These are phyloP conservation scores for Fusarium clavum DNA, from an alignment of 2,329 filamentous ascomycete genomes.

Conservation along the genomic window DNA sequence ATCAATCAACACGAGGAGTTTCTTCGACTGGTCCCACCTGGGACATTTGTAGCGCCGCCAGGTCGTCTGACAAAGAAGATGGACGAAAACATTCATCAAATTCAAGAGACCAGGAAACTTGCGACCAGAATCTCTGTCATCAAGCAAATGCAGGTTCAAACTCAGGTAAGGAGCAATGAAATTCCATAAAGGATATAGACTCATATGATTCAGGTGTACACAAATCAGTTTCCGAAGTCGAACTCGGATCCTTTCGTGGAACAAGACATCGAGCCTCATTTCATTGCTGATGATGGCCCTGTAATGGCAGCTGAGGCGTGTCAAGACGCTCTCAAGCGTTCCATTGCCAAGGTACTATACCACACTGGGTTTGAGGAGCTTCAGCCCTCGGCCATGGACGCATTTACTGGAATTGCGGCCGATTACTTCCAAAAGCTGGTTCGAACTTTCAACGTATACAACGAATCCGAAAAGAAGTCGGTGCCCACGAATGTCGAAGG, in stretches of 20 bases:
- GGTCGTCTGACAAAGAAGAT: conserved; percentile 82
- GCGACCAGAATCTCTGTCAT: conserved; percentile 97
- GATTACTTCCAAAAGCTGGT: conserved; percentile 91
- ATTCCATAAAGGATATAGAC: not conserved
- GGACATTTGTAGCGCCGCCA: conserved; percentile 79
- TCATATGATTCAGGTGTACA: conserved; percentile 76
- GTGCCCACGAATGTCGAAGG: conserved; percentile 57
- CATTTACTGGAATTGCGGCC: conserved; percentile 87
- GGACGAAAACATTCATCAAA: conserved; percentile 90
- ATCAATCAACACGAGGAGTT: conserved; percentile 90
- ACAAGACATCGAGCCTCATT: conserved; percentile 86
- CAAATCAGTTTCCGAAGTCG: conserved; percentile 98
- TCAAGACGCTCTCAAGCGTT: conserved; percentile 86
- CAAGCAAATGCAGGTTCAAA: conserved; percentile 99
- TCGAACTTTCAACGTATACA: conserved; percentile 82
- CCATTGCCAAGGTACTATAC: conserved; percentile 94
- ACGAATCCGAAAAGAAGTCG: conserved; percentile 82
- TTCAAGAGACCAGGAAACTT: conserved; percentile 96
- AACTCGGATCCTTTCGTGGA: conserved; percentile 90
- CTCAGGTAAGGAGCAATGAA: conserved; percentile 73
- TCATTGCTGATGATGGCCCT: conserved; percentile 87
- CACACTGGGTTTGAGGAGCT: conserved; percentile 97
- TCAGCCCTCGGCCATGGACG: conserved; percentile 92
- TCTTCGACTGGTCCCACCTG: conserved; percentile 79
- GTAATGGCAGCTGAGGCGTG: conserved; percentile 87